A percentile compares a stretch with the other conserved stretches of the same genome.
Conservation (phyloP, 148 eudicot genomes). For the Diospyros kaki region DNA sequence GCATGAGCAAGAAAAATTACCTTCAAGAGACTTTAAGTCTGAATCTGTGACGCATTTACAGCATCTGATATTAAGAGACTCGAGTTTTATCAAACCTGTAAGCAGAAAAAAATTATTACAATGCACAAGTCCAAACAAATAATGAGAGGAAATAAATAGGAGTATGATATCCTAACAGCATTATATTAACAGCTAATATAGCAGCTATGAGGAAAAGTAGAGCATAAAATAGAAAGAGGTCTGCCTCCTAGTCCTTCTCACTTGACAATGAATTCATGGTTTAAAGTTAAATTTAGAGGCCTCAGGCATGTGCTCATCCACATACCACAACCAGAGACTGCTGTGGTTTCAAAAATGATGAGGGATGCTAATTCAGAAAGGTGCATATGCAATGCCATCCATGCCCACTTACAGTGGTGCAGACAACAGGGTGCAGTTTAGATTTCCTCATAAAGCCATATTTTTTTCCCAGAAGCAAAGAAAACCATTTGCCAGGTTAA, state of each 20-base stretch:
- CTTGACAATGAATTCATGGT: too few relatives aligned
- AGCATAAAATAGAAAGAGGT: background rate
- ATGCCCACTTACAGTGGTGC: too few relatives aligned
- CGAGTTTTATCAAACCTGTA: slow-evolving; percentile 45
- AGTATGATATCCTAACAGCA: background rate
- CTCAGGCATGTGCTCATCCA: too few relatives aligned
- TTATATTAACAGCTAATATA: background rate
- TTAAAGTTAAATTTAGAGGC: too few relatives aligned
- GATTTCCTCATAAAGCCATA: too few relatives aligned
- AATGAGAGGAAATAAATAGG: background rate
- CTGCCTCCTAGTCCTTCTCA: background rate
- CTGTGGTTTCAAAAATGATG: too few relatives aligned
- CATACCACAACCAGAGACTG: too few relatives aligned
- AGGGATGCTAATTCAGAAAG: too few relatives aligned
- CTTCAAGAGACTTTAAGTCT: slow-evolving; percentile 53
- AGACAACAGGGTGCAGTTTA: too few relatives aligned
- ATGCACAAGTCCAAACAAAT: background rate
- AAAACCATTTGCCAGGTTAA: background rate
- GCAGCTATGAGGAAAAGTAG: too few relatives aligned
- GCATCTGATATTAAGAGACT: slow-evolving; percentile 47
- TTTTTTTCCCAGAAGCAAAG: too few relatives aligned
- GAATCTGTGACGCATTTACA: slow-evolving; percentile 52
- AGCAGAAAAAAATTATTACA: background rate
- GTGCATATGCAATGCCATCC: too few relatives aligned
- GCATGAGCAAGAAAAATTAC: slow-evolving; percentile 16